Conservation (phyloP, 495 filamentous ascomycete genomes). For the Neurospora africana region DNA sequence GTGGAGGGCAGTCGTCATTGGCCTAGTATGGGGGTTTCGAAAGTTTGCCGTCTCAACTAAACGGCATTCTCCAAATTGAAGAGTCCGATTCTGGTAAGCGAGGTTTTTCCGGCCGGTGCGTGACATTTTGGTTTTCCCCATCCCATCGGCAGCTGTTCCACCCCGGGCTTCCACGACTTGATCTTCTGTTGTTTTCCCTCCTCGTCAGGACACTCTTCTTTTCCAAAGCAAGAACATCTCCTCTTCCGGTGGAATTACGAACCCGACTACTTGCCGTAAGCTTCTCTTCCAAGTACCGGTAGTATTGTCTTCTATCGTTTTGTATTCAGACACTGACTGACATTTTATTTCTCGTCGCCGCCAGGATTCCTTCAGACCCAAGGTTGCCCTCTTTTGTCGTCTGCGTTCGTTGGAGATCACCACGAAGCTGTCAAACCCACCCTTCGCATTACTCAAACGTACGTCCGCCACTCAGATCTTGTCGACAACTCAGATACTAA, state of each 20-base stretch:
- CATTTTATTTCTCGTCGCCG: background rate
- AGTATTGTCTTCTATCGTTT: background rate
- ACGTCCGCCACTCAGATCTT: background rate
- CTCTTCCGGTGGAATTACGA: too few relatives aligned
- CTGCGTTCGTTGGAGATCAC: background rate
- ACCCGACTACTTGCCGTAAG: background rate
- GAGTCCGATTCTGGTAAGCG: background rate
- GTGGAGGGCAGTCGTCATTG: background rate
- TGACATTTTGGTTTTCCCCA: background rate
- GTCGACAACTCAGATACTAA: background rate
- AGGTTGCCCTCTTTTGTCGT: background rate
- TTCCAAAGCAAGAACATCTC: too few relatives aligned
- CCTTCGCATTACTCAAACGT: background rate
- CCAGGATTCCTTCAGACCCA: background rate
- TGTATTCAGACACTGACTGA: background rate
- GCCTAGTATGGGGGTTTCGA: background rate
- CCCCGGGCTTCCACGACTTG: background rate
- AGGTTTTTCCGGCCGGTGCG: background rate
- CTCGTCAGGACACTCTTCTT: background rate
- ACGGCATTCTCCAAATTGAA: background rate
- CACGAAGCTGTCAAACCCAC: background rate
- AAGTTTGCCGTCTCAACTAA: background rate
- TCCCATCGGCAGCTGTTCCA: background rate
- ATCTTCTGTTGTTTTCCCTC: background rate
- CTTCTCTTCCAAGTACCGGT: background rate